Base-by-base conservation (phyloP, 2,329 filamentous ascomycete species). In the Metarhizium guizhouense region DNA sequence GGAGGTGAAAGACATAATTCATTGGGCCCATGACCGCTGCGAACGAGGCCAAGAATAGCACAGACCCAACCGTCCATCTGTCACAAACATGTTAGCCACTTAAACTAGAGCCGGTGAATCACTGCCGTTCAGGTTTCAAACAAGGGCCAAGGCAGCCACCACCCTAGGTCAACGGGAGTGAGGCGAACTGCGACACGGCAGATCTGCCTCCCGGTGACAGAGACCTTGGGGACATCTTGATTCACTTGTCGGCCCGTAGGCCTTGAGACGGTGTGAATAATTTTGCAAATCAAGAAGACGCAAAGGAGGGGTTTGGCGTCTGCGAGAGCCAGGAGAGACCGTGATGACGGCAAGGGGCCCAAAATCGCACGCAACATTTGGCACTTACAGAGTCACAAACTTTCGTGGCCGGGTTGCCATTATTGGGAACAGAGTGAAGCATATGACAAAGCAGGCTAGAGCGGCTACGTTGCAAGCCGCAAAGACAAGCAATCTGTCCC, bases 401-500 rank as follows among this genome's bases (percentile, higher is more conserved):
- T 97, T 99, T 73, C 88, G 84, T 63, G 93, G 92, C 69, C 82
- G 85, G 61, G 90, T 73, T 62, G 88, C 81, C 62, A 96, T 80
- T 58, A 92, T 80, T 54, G 92, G 92, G 75, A 95, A 93, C 56
- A 97, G 78, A 64, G 86, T 86, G 76, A 97, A 95, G 78, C 89
- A 92, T 65, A 95, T 84, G 70, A 95, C 84, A 77, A 99, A 97
- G 77, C 95, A 93, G 63, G 88, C 90, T 61, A 90, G 79, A 60
- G 94, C 91, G 59, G 87, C 91, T 64, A 96, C 73, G 73, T 96
- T 95, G 76, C 93, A 95, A 67, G 86, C 90, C 61, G 83, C 86
- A 73, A 99, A 99, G 66, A 97, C 83, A 70, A 99, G 80, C 68
- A 97, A 76, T 56, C 93, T 88, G 75, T 99, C 94, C 94, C 93